Percentiles rank a stretch among this genome's conserved stretches.
Conservation (phyloP, 202 grass and related monocot genomes). For the Setaria viridis region DNA sequence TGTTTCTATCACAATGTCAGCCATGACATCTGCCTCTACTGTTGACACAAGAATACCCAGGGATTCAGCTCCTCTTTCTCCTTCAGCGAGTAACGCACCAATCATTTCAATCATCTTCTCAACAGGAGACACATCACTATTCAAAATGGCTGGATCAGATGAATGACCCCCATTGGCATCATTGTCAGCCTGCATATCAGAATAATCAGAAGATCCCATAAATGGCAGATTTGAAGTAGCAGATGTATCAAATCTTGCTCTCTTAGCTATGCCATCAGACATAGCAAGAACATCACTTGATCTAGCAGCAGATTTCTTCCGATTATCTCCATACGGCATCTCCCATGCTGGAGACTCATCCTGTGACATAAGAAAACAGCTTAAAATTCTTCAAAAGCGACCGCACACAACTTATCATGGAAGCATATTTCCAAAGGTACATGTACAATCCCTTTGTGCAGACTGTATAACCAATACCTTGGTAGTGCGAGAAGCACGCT, state of each 20-base stretch:
- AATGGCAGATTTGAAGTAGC: conserved; percentile 40
- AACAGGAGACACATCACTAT: conserved; percentile 77
- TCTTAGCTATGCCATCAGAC: conserved; percentile 65
- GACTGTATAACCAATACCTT: conserved; percentile 60
- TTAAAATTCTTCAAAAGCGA: conserved; percentile 28
- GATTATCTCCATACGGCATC: conserved; percentile 60
- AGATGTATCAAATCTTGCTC: conserved; percentile 65
- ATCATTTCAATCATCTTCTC: conserved; percentile 99
- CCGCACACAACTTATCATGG: background rate
- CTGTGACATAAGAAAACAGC: conserved; percentile 52
- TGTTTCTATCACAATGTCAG: conserved; percentile 99
- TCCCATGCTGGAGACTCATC: conserved; percentile 59
- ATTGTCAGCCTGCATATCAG: conserved; percentile 48
- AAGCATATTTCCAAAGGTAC: conserved; percentile 11
- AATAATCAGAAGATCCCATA: conserved; percentile 49
- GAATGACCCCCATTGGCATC: conserved; percentile 51
- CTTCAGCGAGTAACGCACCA: conserved; percentile 97
- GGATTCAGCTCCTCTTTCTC: conserved; percentile 96
- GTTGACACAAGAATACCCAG: conserved; percentile 91
- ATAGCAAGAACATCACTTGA: conserved; percentile 60
- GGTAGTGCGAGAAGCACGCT: conserved; percentile 67
- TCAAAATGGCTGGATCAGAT: conserved; percentile 57
- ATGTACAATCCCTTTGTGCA: conserved; percentile 17
- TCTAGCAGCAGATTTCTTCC: conserved; percentile 54
- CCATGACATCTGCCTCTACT: conserved; percentile 91